Conservation (phyloP, 148 eudicot genomes). For the Beta vulgaris region DNA sequence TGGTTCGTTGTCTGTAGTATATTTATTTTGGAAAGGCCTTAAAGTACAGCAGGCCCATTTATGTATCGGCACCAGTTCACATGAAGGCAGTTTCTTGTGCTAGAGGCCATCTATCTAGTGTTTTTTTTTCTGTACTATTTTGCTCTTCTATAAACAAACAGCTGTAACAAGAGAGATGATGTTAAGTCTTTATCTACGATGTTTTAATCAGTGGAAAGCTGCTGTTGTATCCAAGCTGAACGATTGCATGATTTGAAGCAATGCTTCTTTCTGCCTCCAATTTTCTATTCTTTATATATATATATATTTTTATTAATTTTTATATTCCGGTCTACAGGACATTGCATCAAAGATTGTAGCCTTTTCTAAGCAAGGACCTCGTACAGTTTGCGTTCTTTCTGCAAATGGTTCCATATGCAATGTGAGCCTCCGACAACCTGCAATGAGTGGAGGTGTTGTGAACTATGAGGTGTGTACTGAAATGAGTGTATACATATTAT, state of each 20-base stretch:
- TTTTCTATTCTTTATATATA: too few relatives aligned
- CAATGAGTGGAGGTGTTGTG: constrained; percentile 56
- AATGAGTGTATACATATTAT: neutral
- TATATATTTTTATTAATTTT: neutral
- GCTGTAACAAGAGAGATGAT: neutral
- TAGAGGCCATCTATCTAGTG: neutral
- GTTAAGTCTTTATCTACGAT: neutral
- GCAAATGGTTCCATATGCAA: constrained; percentile 78
- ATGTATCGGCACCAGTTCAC: neutral
- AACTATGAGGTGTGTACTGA: constrained; percentile 54
- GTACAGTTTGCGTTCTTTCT: constrained; percentile 66
- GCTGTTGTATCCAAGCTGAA: neutral
- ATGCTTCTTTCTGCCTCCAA: neutral
- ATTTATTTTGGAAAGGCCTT: neutral
- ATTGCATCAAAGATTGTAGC: constrained; percentile 64
- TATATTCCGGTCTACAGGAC: constrained; percentile 43
- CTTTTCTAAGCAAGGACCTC: constrained; percentile 73
- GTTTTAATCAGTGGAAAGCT: neutral
- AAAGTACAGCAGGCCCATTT: neutral
- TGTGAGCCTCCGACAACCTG: constrained; percentile 69
- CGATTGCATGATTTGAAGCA: neutral
- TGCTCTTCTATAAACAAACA: neutral
- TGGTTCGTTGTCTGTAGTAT: neutral
- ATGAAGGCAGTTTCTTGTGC: neutral
- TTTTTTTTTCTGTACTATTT: neutral